A percentile compares a stretch with the other conserved stretches of the same genome.
Evolutionary conservation across 192 early-diverging fungal genomes (phyloP).

Genomic region (Chytriomyces confervae): DNA sequence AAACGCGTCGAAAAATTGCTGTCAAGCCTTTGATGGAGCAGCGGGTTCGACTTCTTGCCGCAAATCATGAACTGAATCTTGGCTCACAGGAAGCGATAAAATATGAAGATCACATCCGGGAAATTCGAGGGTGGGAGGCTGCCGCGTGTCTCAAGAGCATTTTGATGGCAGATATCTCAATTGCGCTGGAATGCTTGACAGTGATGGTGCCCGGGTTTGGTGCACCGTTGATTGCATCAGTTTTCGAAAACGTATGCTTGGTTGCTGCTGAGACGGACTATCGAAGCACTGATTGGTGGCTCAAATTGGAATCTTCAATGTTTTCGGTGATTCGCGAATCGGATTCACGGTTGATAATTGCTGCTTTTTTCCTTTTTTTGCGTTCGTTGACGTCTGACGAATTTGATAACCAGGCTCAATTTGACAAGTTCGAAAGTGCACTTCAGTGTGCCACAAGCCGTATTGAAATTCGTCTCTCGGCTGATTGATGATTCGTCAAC

Average conservation of each 20-base stretch:
- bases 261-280: background rate
- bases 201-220: background rate
- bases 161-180: background rate
- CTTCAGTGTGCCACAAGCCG: too few relatives aligned
- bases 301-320: slow-evolving; percentile 8
- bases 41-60: background rate
- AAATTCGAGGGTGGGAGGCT: background rate
- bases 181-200: background rate
- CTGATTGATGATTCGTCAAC: background rate
- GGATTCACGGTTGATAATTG: background rate
- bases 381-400: too few relatives aligned
- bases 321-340: slow-evolving; percentile 4
- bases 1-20: background rate
- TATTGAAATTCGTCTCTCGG: background rate
- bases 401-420: too few relatives aligned
- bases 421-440: too few relatives aligned
- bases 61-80: background rate
- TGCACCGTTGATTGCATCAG: background rate
- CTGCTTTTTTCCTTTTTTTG: too few relatives aligned
- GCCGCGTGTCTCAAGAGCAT: slow-evolving; percentile 1
- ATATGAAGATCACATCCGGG: background rate
- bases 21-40: background rate
- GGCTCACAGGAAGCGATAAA: background rate
- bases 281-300: slow-evolving; percentile 18
- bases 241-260: background rate